Percentiles rank a stretch among this genome's conserved stretches.
Conservation (phyloP, 2,329 filamentous ascomycete species). For the Diaporthe vexans region DNA sequence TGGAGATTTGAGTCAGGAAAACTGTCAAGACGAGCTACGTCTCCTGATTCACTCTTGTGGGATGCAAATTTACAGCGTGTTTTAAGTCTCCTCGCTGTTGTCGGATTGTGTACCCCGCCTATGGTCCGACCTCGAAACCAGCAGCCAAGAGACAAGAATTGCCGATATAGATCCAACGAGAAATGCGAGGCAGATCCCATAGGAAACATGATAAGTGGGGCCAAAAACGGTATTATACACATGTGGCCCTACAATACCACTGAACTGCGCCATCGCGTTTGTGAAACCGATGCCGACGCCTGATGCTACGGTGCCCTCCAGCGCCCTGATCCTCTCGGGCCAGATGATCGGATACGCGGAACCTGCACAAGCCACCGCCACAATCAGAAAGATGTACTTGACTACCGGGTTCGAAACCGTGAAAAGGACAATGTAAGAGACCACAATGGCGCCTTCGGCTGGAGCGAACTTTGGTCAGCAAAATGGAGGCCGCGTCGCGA, state of each 20-base stretch:
- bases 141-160: not conserved
- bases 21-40: not conserved
- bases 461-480: not conserved
- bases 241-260: slow-evolving; percentile 55
- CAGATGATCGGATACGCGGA: slow-evolving; percentile 60
- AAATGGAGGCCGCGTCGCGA: too few relatives aligned
- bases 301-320: slow-evolving; percentile 56
- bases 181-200: not conserved
- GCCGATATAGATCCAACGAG: not conserved
- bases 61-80: not conserved
- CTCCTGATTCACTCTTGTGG: not conserved
- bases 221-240: slow-evolving; percentile 11
- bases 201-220: not conserved
- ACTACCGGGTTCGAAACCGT: slow-evolving; percentile 43
- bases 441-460: not conserved
- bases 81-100: not conserved
- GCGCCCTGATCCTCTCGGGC: slow-evolving; percentile 58
- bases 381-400: slow-evolving; percentile 54
- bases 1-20: not conserved
- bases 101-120: not conserved
- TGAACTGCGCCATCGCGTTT: slow-evolving; percentile 59
- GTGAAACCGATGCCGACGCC: slow-evolving; percentile 58
- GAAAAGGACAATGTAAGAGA: slow-evolving; percentile 12
- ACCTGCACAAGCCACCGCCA: slow-evolving; percentile 53
- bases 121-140: not conserved